Base-by-base conservation (phyloP, 176 grass and related monocot species). In the Phyllostachys edulis region DNA sequence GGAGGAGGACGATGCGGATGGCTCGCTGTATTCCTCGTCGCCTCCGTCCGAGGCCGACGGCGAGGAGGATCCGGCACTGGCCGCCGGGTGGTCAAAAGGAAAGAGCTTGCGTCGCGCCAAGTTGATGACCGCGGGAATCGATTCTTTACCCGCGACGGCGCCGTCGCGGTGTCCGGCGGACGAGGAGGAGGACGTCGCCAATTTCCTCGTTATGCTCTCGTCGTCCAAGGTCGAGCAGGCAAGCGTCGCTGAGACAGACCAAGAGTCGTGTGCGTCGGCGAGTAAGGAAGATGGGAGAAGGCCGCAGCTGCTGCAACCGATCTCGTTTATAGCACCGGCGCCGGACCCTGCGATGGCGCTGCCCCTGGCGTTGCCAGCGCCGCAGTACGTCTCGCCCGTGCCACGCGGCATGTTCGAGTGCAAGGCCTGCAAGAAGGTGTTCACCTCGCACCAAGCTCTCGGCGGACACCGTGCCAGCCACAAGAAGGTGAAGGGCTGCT, bases 351-450 rank as follows among this genome's bases (percentile, higher is more conserved):
- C 56, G 6, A 61, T 71, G 39, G 16, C 64, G 20, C 39, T 82
- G 18, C 70, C 74, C 3, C 66, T 73, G 15, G 36, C 73, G 3
- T 45, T 77, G 6, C 21, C 73, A 27, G 65, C 71, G 15, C 38
- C 87, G 11, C 26, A 82, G 0, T 90, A 86, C 24, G 63, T 44
- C 9, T 38, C 80, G 1, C 47, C 80, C 4, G n/a, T 77, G 6
- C 85, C 87, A 2, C 85, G 81, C 6, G 86, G 81, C 0, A 9
- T 94, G 79, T 98, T 95, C 69, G 91, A 95, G 63, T 98, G 96
- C 91, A 98, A 95, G 76, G 90, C 90, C 3, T 97, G 95, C 61
- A 94, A 95, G 34, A 98, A 98, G 67, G 92, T 95, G 12, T 98
- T 98, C 79, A 91, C 78, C n/a, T 98, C 96, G 3, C 93, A 95